Conservation (phyloP, 805 yeast species). For the Wickerhamiella spandovensis region DNA sequence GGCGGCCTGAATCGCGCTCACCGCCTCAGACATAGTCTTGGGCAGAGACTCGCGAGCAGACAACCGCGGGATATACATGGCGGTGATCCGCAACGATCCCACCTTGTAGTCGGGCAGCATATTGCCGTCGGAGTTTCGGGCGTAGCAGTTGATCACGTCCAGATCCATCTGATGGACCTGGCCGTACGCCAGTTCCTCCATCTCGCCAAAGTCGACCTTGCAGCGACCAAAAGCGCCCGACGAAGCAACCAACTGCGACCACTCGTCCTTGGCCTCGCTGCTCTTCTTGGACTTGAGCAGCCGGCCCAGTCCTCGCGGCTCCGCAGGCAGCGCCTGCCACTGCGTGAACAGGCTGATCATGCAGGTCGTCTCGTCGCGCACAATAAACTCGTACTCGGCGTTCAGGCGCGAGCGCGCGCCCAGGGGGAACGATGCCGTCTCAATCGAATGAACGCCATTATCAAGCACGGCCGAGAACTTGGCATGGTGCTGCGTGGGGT, state of each 20-base stretch:
- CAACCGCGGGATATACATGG: constrained; percentile 48
- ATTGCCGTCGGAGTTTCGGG: neutral
- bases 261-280: constrained; percentile 13
- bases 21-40: constrained; percentile 37
- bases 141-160: constrained; percentile 9
- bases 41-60: constrained; percentile 41
- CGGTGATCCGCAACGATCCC: constrained; percentile 35
- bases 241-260: constrained; percentile 46
- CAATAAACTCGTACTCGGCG: constrained; percentile 65
- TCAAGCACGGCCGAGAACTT: constrained; percentile 42
- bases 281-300: neutral
- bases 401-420: constrained; percentile 29
- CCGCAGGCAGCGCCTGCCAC: neutral
- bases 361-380: constrained; percentile 41
- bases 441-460: constrained; percentile 69
- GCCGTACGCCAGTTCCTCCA: constrained; percentile 37
- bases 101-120: neutral
- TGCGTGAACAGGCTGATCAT: constrained; percentile 39
- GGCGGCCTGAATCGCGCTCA: constrained; percentile 12
- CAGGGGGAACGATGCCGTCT: constrained; percentile 40
- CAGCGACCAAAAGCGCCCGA: constrained; percentile 74
- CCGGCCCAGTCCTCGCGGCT: neutral
- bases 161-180: constrained; percentile 29
- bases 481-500: constrained; percentile 29
- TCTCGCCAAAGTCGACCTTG: constrained; percentile 38